phyloP scores from a whole-genome alignment of 202 grass and related monocot species.

The Brachypodium distachyon region DNA sequence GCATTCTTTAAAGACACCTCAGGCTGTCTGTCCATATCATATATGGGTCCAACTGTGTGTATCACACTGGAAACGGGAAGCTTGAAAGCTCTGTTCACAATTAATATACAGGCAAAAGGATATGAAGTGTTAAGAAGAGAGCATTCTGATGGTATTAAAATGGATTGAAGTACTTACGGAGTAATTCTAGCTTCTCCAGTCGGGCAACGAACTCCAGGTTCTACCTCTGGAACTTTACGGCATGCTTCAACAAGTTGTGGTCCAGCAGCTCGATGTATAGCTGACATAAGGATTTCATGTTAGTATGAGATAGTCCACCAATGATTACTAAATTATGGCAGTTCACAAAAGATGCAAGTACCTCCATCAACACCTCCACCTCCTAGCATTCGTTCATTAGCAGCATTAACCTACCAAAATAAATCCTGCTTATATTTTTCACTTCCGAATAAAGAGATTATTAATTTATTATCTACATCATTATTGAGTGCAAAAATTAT shows the following conservation, averaged over 20 bases:
- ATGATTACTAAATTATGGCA: neutral
- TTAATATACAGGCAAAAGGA: neutral
- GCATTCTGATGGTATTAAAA: neutral
- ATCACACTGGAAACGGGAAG: constrained; percentile 71
- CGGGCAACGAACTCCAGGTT: constrained; percentile 63
- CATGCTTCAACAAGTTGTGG: constrained; percentile 75
- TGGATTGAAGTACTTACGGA: constrained; percentile 50
- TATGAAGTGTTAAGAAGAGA: neutral
- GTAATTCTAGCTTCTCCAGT: constrained; percentile 91
- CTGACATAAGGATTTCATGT: constrained; percentile 28
- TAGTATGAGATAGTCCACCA: neutral
- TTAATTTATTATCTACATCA: neutral
- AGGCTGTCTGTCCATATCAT: constrained; percentile 54
- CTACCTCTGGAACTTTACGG: constrained; percentile 59
- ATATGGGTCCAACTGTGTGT: constrained; percentile 90
- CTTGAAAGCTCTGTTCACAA: constrained; percentile 58
- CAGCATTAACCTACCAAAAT: constrained; percentile 75
- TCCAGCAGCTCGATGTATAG: constrained; percentile 90
- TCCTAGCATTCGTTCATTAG: constrained; percentile 80
- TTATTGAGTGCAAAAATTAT: neutral
- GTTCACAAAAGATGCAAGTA: constrained; percentile 10
- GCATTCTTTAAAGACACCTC: constrained; percentile 69
- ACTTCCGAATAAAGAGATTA: neutral
- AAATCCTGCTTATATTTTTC: neutral
- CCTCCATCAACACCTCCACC: constrained; percentile 93